Percentiles rank a stretch among this genome's conserved stretches.
phyloP scores from a whole-genome alignment of 495 filamentous ascomycete genomes.

The Lasiosphaeria hispida region DNA sequence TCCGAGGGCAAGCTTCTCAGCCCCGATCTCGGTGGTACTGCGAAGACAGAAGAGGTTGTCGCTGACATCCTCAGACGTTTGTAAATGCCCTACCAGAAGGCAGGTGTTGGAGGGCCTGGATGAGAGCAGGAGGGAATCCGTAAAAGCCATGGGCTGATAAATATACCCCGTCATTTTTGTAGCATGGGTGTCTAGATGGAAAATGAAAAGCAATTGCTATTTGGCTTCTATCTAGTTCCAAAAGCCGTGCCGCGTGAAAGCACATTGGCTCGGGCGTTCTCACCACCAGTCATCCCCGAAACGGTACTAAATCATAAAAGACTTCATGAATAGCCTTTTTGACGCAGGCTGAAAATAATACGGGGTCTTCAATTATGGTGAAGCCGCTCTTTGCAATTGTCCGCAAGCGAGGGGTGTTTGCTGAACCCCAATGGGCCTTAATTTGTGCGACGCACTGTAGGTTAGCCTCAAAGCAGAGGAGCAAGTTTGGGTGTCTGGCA shows the following conservation, averaged over 20 bases:
- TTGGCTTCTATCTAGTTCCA: background rate
- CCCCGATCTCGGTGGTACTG: conserved; percentile 88
- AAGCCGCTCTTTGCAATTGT: no score
- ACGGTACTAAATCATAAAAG: no score
- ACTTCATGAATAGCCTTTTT: no score
- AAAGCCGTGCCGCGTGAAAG: background rate
- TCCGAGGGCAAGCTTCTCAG: conserved; percentile 78
- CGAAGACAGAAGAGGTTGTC: conserved; percentile 84
- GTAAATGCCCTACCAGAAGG: conserved; percentile 38
- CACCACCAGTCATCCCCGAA: no score
- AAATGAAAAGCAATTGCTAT: conserved; percentile 13
- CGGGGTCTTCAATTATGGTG: no score
- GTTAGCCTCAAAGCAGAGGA: no score
- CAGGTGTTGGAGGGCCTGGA: background rate
- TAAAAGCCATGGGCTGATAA: background rate
- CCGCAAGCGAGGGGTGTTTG: no score
- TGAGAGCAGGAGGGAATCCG: background rate
- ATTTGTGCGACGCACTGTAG: no score
- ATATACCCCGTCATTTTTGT: conserved; percentile 22
- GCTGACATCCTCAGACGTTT: conserved; percentile 84
- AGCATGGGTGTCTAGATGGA: conserved; percentile 15
- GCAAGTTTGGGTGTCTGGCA: no score
- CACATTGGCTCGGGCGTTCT: no score
- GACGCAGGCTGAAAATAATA: no score
- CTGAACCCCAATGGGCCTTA: no score